Evolutionary conservation across 768 basidiomycete genomes (phyloP), one percentile per base, ranked within the genome.

Genomic region (Rhodotorula paludigena): DNA sequence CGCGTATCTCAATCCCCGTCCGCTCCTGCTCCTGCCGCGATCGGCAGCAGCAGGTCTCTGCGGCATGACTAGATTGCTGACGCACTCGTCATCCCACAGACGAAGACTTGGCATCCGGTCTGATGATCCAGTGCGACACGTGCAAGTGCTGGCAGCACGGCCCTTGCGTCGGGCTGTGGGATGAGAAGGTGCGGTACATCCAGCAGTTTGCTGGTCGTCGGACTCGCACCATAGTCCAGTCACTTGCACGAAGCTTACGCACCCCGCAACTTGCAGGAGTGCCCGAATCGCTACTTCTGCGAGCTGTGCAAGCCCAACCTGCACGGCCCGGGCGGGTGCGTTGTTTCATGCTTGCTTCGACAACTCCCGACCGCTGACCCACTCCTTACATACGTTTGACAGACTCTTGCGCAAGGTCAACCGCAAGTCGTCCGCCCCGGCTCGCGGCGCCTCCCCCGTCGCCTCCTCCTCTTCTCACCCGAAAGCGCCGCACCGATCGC

Each of bases 61-160:
- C n/a, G n/a, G n/a, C n/a, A 39, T 20, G 20, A 39, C 28, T 1
- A 9, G 35, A 18, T 5, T 30, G 49, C 57, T 52, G 33, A 52
- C 59, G 36, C 30, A 20, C 18, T 16, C 20, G 18, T 25, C 53
- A 23, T 57, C 12, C 4, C 21, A 47, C 75, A 80, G 90, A 89
- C 58, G 81, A 80, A 51, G 90, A 91, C 30, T 57, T 68, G 51
- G 58, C 63, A 12, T 64, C 59, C 55, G 92, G 91, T 78, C 90
- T 94, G 81, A 96, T 97, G 90, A 91, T 97, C 57, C 89, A 92
- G 78, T 99, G 94, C 80, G 94, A 98, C 80, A 87, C 83, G 51
- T 99, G 94, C 82, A 89, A 92, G 76, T 90, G 90, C 62, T 99
- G 94, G 94, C 94, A 99, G 80, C 94, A 99, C 77, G 92, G 92